Evolutionary conservation across 2,329 filamentous ascomycete species (phyloP), one percentile per base, ranked within the genome.

Genomic region (Fusarium subglutinans): DNA sequence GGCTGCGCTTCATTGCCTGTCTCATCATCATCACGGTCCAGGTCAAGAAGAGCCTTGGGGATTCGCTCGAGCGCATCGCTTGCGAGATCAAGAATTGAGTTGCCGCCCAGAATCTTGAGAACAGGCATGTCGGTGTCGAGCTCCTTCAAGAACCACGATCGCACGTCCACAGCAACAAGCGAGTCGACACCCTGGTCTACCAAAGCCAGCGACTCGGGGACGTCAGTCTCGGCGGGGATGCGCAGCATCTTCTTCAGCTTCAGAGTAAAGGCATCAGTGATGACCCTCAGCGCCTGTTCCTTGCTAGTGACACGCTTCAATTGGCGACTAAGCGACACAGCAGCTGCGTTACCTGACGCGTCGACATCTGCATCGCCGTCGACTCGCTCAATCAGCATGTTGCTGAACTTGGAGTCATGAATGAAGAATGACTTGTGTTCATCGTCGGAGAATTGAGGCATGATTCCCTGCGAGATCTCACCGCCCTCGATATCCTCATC

Each of bases 131-230:
- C 84, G 1, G 84, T 78, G 1, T 83, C 72, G 0, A 79, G 55
- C 20, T 85, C 79, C 57, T 87, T 87, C 30, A 84, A 55, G 70
- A 88, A 87, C 87, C 87, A 90, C 4, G 84, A 80, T 5, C 87
- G 82, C 4, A 86, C 84, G 80, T 79, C 79, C 2, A 81, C 79
- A n/a, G 80, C 80, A 0, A 81, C 69, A 14, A 83, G 64, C 0
- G 80, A 80, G 58, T 82, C 81, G 13, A 81, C 68, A 3, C 80
- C 80, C 6, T 51, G 55, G 38, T 66, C 60, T 0, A 57, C 51
- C n/a, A 28, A 33, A 18, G 41, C 65, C 14, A 55, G 43, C 3
- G 66, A 26, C 47, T 56, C 54, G 28, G 55, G 55, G 10, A 60
- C 54, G 2, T 48, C 62, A n/a, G 58, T 22, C 28, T 61, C 58